Conservation (phyloP, 2,329 filamentous ascomycete species). For the Microcyclosporella mali region DNA sequence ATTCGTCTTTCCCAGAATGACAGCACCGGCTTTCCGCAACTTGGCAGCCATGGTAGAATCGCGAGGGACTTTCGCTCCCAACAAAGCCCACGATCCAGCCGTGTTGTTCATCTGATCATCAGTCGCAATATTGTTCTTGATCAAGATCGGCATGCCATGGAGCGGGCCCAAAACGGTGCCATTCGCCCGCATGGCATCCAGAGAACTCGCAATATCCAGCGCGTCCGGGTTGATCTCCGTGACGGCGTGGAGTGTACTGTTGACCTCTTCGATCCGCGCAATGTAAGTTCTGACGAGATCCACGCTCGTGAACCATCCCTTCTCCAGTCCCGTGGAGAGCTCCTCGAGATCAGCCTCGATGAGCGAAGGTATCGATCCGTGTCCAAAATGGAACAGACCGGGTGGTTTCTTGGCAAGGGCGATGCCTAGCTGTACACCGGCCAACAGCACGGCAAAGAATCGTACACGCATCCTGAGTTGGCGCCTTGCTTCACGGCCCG, state of each 20-base stretch:
- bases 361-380: constrained; percentile 34
- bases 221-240: constrained; percentile 54
- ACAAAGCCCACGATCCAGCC: constrained; percentile 57
- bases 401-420: not conserved
- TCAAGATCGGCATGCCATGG: constrained; percentile 59
- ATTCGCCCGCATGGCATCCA: constrained; percentile 44
- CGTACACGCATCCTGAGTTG: not conserved
- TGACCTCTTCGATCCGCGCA: constrained; percentile 48
- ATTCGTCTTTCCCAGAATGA: constrained; percentile 62
- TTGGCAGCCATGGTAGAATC: constrained; percentile 57
- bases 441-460: not conserved
- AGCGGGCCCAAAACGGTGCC: constrained; percentile 48
- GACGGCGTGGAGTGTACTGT: constrained; percentile 47
- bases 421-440: not conserved
- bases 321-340: constrained; percentile 44
- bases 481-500: too few species aligned
- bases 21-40: constrained; percentile 54
- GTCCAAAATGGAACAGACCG: not conserved
- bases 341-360: constrained; percentile 49
- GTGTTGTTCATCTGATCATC: constrained; percentile 58
- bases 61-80: constrained; percentile 51
- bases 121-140: constrained; percentile 64
- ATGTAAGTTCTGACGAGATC: constrained; percentile 53
- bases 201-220: constrained; percentile 40
- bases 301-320: constrained; percentile 50